phyloP scores from a whole-genome alignment of 148 eudicot species.

The Fagopyrum homotropicum region DNA sequence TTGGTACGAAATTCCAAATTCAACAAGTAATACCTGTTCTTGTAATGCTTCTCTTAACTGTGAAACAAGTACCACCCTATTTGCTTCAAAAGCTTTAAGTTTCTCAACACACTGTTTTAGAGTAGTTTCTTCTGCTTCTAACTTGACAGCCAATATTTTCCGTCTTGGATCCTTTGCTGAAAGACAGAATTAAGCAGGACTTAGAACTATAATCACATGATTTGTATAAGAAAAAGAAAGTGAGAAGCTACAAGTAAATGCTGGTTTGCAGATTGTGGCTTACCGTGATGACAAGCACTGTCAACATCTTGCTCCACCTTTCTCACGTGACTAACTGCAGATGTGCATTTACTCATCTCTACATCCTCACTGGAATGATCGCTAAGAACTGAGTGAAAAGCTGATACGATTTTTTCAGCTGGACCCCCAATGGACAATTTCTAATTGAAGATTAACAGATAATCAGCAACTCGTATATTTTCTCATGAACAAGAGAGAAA shows the following conservation, averaged over 20 bases:
- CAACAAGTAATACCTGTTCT: conserved; percentile 57
- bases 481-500: not conserved
- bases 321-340: conserved; percentile 63
- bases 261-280: not conserved
- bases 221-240: not conserved
- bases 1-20: not conserved
- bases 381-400: conserved; percentile 59
- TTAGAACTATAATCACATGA: not conserved
- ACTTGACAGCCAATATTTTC: conserved; percentile 56
- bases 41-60: conserved; percentile 69
- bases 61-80: conserved; percentile 67
- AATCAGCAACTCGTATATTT: conserved; percentile 7
- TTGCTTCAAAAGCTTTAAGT: conserved; percentile 73
- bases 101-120: conserved; percentile 72
- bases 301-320: conserved; percentile 85
- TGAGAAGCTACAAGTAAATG: not conserved
- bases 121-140: conserved; percentile 69
- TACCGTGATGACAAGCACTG: conserved; percentile 73
- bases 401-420: conserved; percentile 85
- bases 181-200: conserved; percentile 10
- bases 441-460: conserved; percentile 30
- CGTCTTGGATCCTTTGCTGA: conserved; percentile 84
- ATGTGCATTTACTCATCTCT: conserved; percentile 73
- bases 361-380: conserved; percentile 65
- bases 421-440: conserved; percentile 77